Evolutionary conservation across 306 rosid genomes (phyloP).

Genomic region (Pachyrhizus erosus): DNA sequence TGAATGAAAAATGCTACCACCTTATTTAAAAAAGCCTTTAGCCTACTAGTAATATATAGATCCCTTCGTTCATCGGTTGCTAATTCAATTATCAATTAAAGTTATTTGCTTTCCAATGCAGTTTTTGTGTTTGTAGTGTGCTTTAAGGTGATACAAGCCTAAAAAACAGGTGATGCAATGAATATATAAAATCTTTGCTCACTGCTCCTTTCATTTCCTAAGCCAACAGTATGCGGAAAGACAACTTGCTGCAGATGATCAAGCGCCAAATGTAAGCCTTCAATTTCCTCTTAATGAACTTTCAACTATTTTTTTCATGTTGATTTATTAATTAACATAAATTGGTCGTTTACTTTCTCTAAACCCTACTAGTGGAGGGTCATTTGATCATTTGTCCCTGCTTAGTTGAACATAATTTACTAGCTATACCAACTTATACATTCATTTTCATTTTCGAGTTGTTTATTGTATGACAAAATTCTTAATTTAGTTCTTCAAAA

Average conservation of each 20-base stretch:
- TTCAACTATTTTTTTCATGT: neutral
- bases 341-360: neutral
- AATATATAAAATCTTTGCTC: neutral
- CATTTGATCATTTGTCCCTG: neutral
- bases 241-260: slow-evolving; percentile 55
- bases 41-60: neutral
- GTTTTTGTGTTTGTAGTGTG: neutral
- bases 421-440: neutral
- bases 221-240: slow-evolving; percentile 70
- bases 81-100: neutral
- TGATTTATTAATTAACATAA: neutral
- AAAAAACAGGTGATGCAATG: neutral
- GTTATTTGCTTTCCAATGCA: neutral
- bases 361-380: neutral
- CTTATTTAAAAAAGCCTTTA: too few species aligned
- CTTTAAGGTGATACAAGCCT: neutral
- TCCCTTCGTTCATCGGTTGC: neutral
- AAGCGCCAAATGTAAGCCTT: slow-evolving; percentile 56
- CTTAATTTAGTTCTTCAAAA: neutral
- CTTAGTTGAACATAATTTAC: neutral
- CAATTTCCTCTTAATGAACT: neutral
- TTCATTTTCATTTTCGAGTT: neutral
- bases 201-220: neutral
- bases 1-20: neutral
- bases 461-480: neutral